phyloP scores from a whole-genome alignment of 768 basidiomycete genomes.

The Glaciozyma martinii region DNA sequence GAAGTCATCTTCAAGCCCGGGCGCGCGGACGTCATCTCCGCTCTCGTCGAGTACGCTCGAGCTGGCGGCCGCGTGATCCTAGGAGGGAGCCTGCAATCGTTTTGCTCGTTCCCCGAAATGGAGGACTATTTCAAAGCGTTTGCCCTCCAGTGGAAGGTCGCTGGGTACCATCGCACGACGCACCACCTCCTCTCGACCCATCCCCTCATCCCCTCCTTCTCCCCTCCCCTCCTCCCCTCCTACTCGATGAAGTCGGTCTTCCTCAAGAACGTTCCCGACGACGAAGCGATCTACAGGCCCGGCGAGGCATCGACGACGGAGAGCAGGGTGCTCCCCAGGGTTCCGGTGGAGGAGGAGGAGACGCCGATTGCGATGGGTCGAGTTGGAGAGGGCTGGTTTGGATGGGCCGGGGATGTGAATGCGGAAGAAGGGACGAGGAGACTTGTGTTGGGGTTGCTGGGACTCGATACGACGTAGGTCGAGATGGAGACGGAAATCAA shows the following conservation, averaged over 20 bases:
- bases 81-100: not conserved
- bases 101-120: not conserved
- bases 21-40: not conserved
- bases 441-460: not conserved
- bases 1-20: not conserved
- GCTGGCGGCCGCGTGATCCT: not conserved
- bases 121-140: not conserved
- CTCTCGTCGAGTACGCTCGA: not conserved
- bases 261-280: not conserved
- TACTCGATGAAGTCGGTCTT: conserved; percentile 8
- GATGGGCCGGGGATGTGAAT: conserved; percentile 9
- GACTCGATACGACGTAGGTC: not conserved
- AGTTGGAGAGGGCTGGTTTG: conserved; percentile 6
- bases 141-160: not conserved
- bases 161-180: conserved; percentile 8
- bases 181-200: conserved; percentile 9
- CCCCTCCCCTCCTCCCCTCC: not conserved
- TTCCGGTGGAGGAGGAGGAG: not conserved
- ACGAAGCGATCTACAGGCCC: not conserved
- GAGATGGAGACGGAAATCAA: too few species aligned
- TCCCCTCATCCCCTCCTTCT: not conserved
- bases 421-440: not conserved
- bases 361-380: conserved; percentile 1
- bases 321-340: not conserved
- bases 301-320: not conserved